Percentiles rank a stretch among this genome's conserved stretches.
phyloP scores from a whole-genome alignment of 2,329 filamentous ascomycete species.

The Penicillium sp. region DNA sequence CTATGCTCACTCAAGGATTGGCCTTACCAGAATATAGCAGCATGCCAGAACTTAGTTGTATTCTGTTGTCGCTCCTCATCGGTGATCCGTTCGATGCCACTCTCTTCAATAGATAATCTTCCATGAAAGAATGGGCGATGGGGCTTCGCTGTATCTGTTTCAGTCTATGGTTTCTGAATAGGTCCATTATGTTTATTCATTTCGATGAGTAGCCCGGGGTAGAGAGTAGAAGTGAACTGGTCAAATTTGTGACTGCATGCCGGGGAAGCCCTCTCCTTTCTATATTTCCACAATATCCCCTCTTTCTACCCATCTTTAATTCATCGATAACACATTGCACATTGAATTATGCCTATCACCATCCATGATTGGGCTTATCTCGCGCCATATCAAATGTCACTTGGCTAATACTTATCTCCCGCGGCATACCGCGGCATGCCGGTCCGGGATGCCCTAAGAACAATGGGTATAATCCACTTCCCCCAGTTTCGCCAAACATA shows the following conservation, averaged over 20 bases:
- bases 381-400: constrained; percentile 17
- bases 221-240: not conserved
- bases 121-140: constrained; percentile 11
- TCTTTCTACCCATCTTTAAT: not conserved
- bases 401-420: constrained; percentile 15
- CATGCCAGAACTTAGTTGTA: constrained; percentile 26
- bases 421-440: constrained; percentile 26
- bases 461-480: not conserved
- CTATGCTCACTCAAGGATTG: no score
- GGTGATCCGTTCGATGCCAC: constrained; percentile 24
- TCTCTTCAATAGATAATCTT: constrained; percentile 20
- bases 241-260: not conserved
- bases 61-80: constrained; percentile 22
- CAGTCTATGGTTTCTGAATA: not conserved
- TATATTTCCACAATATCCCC: constrained; percentile 3
- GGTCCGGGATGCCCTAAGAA: constrained; percentile 16
- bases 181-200: not conserved
- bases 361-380: constrained; percentile 16
- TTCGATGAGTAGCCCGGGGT: not conserved
- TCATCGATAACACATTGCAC: not conserved
- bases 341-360: constrained; percentile 4
- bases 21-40: constrained; percentile 17
- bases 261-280: not conserved
- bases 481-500: not conserved
- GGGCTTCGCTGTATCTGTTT: not conserved